These are phyloP conservation scores for Thoreauomyces humboldtii DNA, from an alignment of 192 early-diverging fungal species.

Conservation along the genomic window DNA sequence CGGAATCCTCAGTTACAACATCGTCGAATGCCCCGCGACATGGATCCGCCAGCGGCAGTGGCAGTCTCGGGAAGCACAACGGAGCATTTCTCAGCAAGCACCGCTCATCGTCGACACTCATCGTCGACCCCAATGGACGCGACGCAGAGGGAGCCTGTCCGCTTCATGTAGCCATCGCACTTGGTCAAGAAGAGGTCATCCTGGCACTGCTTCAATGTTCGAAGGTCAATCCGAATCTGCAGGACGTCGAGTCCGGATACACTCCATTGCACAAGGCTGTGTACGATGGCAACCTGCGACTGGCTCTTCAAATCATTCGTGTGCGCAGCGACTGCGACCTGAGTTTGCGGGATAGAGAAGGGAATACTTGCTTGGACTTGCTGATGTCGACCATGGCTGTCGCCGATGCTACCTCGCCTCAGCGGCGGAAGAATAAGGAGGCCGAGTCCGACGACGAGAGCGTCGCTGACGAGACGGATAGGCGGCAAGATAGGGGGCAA, in stretches of 20 bases:
- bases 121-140: slow-evolving; percentile 13
- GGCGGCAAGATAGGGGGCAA: no score
- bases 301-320: slow-evolving; percentile 47
- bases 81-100: not conserved
- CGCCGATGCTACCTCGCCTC: no score
- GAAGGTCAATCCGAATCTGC: slow-evolving; percentile 54
- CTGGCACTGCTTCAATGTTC: slow-evolving; percentile 15
- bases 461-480: no score
- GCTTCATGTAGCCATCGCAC: slow-evolving; percentile 26
- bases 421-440: no score
- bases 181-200: slow-evolving; percentile 15
- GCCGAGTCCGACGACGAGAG: no score
- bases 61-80: slow-evolving; percentile 2
- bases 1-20: not conserved
- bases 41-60: not conserved
- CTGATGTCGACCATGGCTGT: slow-evolving; percentile 29
- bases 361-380: slow-evolving; percentile 48
- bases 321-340: slow-evolving; percentile 49
- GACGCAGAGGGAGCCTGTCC: slow-evolving; percentile 28
- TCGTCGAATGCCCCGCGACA: not conserved
- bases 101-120: no score
- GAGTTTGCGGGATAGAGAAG: slow-evolving; percentile 50
- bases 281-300: slow-evolving; percentile 55
- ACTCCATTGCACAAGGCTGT: slow-evolving; percentile 67
- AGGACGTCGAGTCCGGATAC: slow-evolving; percentile 68